Evolutionary conservation across 805 yeast species (phyloP).

Genomic region (Kazachstania viticola): DNA sequence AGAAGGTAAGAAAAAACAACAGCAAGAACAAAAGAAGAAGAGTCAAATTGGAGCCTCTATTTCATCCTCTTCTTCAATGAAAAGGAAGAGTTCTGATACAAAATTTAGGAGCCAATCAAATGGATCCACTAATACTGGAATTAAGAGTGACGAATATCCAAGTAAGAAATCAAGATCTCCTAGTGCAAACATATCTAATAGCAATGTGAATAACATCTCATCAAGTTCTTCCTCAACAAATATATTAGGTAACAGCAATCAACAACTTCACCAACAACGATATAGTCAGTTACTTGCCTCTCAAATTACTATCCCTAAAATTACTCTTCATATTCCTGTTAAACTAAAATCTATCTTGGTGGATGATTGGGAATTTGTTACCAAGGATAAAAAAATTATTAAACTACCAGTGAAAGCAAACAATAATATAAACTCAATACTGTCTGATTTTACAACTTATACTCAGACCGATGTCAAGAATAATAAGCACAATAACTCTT

Average conservation of each 20-base stretch:
- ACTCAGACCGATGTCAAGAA: neutral
- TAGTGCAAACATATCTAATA: neutral
- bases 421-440: conserved; percentile 39
- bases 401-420: conserved; percentile 43
- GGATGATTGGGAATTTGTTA: conserved; percentile 88
- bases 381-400: conserved; percentile 65
- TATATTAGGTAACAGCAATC: neutral
- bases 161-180: neutral
- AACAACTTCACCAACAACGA: conserved; percentile 1
- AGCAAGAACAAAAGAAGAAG: conserved; percentile 22
- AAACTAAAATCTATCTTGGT: conserved; percentile 60
- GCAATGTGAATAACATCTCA: neutral
- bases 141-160: neutral
- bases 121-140: too few species aligned
- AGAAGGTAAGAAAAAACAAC: conserved; percentile 21
- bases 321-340: conserved; percentile 50
- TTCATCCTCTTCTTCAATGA: neutral
- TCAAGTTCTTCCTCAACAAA: neutral
- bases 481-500: conserved; percentile 12
- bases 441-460: conserved; percentile 37
- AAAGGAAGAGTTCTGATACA: too few species aligned
- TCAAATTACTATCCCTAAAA: conserved; percentile 20
- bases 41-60: neutral
- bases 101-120: neutral
- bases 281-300: too few species aligned